Conservation (phyloP, 768 basidiomycete genomes). For the Suillus fuscotomentosus region DNA sequence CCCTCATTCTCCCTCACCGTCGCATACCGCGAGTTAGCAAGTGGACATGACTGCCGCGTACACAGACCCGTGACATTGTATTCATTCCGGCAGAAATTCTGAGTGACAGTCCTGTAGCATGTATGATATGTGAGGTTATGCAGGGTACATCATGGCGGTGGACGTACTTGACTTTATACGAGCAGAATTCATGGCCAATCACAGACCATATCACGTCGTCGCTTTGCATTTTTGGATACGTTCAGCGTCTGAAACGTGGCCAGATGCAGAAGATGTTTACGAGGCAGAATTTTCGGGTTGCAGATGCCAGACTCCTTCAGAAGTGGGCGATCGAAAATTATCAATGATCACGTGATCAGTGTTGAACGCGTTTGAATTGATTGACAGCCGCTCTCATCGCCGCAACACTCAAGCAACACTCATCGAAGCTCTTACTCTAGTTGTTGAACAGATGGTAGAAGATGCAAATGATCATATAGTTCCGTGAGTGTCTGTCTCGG, state of each 20-base stretch:
- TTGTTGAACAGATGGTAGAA: neutral
- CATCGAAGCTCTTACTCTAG: neutral
- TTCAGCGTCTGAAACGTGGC: neutral
- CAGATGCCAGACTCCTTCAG: neutral
- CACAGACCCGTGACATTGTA: constrained; percentile 98
- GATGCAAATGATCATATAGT: neutral
- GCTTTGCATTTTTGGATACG: constrained; percentile 61
- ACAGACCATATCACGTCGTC: constrained; percentile 99
- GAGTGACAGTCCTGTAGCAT: constrained; percentile 74
- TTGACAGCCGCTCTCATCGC: too few relatives aligned
- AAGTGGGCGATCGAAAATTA: constrained; percentile 4
- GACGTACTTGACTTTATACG: constrained; percentile 98
- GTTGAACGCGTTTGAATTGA: neutral
- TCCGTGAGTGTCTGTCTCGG: neutral
- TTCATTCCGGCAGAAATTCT: constrained; percentile 98
- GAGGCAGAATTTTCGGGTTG: neutral
- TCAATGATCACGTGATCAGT: constrained; percentile 6
- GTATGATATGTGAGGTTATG: constrained; percentile 10
- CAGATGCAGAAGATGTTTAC: constrained; percentile 4
- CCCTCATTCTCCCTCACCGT: constrained; percentile 98
- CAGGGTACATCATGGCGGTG: neutral
- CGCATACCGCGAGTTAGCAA: constrained; percentile 97
- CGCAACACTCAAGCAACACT: neutral
- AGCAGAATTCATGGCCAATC: constrained; percentile 94
- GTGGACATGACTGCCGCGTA: constrained; percentile 90